Base-by-base conservation (phyloP, 257 asterid species). In the Capsicum rhomboideum region DNA sequence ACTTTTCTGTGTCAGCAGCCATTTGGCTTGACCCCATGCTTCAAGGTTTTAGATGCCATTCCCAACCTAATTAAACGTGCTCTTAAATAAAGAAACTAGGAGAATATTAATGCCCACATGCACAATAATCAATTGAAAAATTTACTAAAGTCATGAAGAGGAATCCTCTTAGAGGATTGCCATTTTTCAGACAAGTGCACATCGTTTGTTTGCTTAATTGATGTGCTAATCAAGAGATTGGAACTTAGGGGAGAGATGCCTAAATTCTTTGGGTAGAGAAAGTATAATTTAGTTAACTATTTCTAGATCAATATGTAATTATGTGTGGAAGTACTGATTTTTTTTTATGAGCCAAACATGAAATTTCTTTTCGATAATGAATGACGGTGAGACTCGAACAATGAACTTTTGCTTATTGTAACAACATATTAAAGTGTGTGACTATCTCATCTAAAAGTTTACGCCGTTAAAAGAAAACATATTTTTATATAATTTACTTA, bases 191-290 rank as follows among this genome's bases (percentile, higher is more conserved):
- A 16, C 59, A 46, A 75, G 42, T 49, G 16, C 81, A 49, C 23
- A 14, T 0, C 6, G 0, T 75, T 44, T 75, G 81, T 53, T 75
- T 75, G 81, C 81, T 84, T 68, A 61, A 77, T 78, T 53, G 84
- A 90, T 89, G 89, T 88, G 84, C 87, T 84, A 82, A 86, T 85
- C 78, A 52, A 87, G 79, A 85, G 84, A 84, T 87, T 85, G 80
- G 83, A 85, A 75, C 82, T 40, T 54, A 86, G 86, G 88, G 86
- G 87, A 88, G 86, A 89, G 93, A 89, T 90, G 90, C 93, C 93
- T 89, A 49, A 49, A 75, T 92, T 82, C 50, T 4, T 14, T 26
- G 26, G 23, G 78, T 34, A 68, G 78, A 23, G 20, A 67, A 67
- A 67, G 26, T 16, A 67, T 31, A 29, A 29, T 67, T 68, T 34